A percentile compares a stretch with the other conserved stretches of the same genome.
These are phyloP conservation scores for Lophiostoma macrostomum DNA, from an alignment of 495 filamentous ascomycete genomes.

Conservation along the genomic window DNA sequence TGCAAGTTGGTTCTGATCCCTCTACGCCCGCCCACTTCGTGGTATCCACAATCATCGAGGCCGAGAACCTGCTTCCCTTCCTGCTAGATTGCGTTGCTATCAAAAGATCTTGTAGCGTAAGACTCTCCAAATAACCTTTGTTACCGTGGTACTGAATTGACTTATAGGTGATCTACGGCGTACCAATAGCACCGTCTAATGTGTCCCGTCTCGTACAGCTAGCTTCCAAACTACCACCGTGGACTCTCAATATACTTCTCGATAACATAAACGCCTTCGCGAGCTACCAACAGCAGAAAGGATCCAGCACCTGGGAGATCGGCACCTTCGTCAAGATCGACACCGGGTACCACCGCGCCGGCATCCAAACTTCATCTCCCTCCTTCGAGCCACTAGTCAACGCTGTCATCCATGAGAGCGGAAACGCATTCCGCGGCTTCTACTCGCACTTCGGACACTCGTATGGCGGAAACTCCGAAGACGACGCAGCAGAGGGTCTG, in stretches of 20 bases:
- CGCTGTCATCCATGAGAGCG: constrained; percentile 46
- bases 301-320: constrained; percentile 29
- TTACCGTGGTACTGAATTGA: background rate
- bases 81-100: constrained; percentile 54
- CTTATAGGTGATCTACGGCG: constrained; percentile 65
- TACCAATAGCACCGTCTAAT: constrained; percentile 65
- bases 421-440: constrained; percentile 56
- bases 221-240: constrained; percentile 49
- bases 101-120: constrained; percentile 56
- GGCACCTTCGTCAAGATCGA: constrained; percentile 75
- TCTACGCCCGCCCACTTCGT: constrained; percentile 60
- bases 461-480: constrained; percentile 53
- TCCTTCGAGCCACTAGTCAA: constrained; percentile 49
- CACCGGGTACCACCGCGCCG: constrained; percentile 73
- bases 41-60: constrained; percentile 75
- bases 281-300: constrained; percentile 36
- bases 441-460: constrained; percentile 81
- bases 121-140: constrained; percentile 6
- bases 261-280: constrained; percentile 59
- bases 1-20: constrained; percentile 63
- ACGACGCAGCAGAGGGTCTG: constrained; percentile 57
- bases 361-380: constrained; percentile 53
- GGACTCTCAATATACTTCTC: constrained; percentile 63
- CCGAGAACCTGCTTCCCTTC: constrained; percentile 64
- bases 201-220: constrained; percentile 56